Base-by-base conservation (phyloP, 306 rosid species). In the Cicer arietinum region DNA sequence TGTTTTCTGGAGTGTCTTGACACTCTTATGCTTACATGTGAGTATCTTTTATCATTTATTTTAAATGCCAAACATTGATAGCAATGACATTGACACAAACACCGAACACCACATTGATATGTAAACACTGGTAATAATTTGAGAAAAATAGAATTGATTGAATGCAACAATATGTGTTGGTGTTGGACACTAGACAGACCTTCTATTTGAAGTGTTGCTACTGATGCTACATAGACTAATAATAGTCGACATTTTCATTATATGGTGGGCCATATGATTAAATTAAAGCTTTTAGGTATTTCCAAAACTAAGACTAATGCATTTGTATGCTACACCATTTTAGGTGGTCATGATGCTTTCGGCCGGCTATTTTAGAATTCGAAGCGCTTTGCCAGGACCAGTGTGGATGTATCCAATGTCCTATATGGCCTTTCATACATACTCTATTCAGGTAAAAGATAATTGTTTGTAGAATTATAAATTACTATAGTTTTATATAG, bases 321-420 rank as follows among this genome's bases (percentile, higher is more conserved):
- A 14, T 76, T 18, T 77, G 75, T 42, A 22, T 63, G 74, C 54
- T 30, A 22, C 67, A 71, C 54, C 43, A 42, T 83, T 87, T 84
- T 93, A 95, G 98, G 92, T 92, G 73, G 81, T 88, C 79, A 95
- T 95, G 99, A 95, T 95, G 97, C 97, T 95, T 68, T 86, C 98
- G 0, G 97, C 98, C 1, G 99, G 99, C 65, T 95, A 88, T 85
- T 95, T 92, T 81, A 84, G 99, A 88, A 82, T 95, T 77, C 92
- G 96, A 80, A 88, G 74, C 44, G 84, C 92, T 13, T 78, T 95
- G 86, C 98, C 99, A 5, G 78, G 87, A 69, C 92, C 98, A 7
- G 68, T 92, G 53, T 95, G 99, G 99, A 88, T 67, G 69, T 92
- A 92, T 81, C 99, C 99, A 42, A 37, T 90, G 77, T 95, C 99